Evolutionary conservation across 257 asterid species (phyloP), one percentile per base, ranked within the genome.

Genomic region (Fraxinus anomala): DNA sequence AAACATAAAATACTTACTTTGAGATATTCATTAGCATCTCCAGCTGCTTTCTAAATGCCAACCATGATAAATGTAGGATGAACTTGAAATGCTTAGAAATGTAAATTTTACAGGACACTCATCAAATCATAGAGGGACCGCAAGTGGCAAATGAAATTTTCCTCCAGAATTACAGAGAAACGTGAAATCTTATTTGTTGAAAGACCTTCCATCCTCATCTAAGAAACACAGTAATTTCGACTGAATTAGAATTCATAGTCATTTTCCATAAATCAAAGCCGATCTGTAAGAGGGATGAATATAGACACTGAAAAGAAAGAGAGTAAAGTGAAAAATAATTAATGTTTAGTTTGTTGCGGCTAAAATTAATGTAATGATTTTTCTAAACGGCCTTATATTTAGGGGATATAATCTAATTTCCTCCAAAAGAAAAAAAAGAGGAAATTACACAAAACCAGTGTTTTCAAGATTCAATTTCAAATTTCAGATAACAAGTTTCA

Each of bases 121-220:
- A 69, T 40, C 74, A 80, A 51, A 70, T 28, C 71, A 30, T 37
- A 28, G 59, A 66, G 47, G 19, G 73, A 59, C 80, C 49, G 17
- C 10, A 11, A 44, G 1, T 21, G 79, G 70, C 16, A 30, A 19
- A 77, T 17, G 76, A 37, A 79, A 39, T 33, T 63, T 87, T 87
- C 99, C 96, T 92, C 99, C 92, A 92, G 73, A 72, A 92, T 86
- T 70, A 90, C 92, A 1, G 97, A 93, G 88, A 96, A 91, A 87
- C 89, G 97, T 28, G 98, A 91, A 68, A 90, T 86, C 91, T 79
- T 93, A 65, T 88, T 77, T 12, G 95, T 82, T 31, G 97, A 88
- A 80, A 91, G 96, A 73, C 99, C 97, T 92, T 96, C 99, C 49
- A 93, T 90, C 82, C 98, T 92, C 99, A 96, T 92, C 99, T 96